A percentile compares a stretch with the other conserved stretches of the same genome.
Conservation (phyloP, 1,284 basidiomycete genomes). For the Schizopora paradoxa region DNA sequence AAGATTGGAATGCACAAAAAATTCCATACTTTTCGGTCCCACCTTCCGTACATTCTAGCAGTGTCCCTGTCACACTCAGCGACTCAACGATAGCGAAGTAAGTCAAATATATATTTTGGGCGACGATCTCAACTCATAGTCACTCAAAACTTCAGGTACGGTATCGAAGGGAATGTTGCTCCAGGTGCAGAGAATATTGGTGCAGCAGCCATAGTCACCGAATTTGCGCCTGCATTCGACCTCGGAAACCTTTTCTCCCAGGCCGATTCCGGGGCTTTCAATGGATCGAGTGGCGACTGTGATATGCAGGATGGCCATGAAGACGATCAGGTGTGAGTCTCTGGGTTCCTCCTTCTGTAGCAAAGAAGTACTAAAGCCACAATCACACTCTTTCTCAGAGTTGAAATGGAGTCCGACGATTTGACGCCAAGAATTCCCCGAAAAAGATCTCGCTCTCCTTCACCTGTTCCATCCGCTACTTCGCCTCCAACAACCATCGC, state of each 20-base stretch:
- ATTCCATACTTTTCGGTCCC: conserved; percentile 86
- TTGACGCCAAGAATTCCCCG: conserved; percentile 32
- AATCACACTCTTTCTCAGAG: conserved; percentile 18
- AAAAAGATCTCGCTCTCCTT: conserved; percentile 34
- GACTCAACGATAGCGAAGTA: conserved; percentile 10
- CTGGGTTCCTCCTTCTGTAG: conserved; percentile 10
- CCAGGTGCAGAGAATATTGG: conserved; percentile 72
- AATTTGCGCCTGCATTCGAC: conserved; percentile 67
- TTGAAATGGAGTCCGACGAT: conserved; percentile 42
- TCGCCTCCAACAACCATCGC: conserved; percentile 33
- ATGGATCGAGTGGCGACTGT: conserved; percentile 24
- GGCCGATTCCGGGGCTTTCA: conserved; percentile 71
- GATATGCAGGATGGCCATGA: conserved; percentile 34
- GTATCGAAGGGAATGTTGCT: conserved; percentile 33
- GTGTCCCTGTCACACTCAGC: conserved; percentile 51
- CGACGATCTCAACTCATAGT: background rate
- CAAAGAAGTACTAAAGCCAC: conserved; percentile 23
- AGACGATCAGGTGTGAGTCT: conserved; percentile 42
- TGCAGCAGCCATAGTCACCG: conserved; percentile 62
- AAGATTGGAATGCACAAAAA: conserved; percentile 96
- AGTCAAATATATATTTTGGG: background rate
- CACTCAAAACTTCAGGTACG: conserved; percentile 5
- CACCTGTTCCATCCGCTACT: conserved; percentile 2
- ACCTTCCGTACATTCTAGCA: conserved; percentile 72
- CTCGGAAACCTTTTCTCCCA: conserved; percentile 69